Percentiles rank a stretch among this genome's conserved stretches.
Conservation (phyloP, 1,139 yeast genomes). For the Geotrichum cucujoidarum region DNA sequence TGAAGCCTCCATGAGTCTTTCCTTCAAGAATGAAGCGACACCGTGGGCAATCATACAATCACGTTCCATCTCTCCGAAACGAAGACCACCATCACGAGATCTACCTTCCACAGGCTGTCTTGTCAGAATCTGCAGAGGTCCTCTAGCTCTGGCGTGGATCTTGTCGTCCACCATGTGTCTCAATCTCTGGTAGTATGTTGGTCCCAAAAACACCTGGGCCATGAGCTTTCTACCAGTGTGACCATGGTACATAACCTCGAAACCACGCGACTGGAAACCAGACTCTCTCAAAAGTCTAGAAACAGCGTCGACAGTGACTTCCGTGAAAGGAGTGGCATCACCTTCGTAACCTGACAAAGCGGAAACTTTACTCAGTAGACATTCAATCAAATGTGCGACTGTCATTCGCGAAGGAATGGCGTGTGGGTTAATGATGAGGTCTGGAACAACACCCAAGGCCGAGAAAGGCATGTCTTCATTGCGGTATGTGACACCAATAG, state of each 20-base stretch:
- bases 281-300: constrained; percentile 87
- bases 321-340: constrained; percentile 98
- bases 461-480: constrained; percentile 99
- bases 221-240: constrained; percentile 96
- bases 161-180: constrained; percentile 99
- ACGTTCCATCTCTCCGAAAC: constrained; percentile 99
- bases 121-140: constrained; percentile 96
- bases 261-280: constrained; percentile 97
- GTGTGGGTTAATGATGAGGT: constrained; percentile 94
- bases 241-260: constrained; percentile 97
- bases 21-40: constrained; percentile 96
- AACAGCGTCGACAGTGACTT: constrained; percentile 94
- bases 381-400: constrained; percentile 97
- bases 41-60: constrained; percentile 99
- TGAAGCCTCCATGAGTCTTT: constrained; percentile 96
- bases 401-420: constrained; percentile 99
- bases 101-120: constrained; percentile 99
- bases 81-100: constrained; percentile 98
- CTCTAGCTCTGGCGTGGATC: constrained; percentile 99
- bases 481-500: constrained; percentile 97
- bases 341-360: constrained; percentile 95
- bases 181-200: constrained; percentile 95
- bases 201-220: constrained; percentile 98
- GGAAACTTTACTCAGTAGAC: constrained; percentile 91
- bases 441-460: constrained; percentile 95